These are phyloP conservation scores for Aspergillus quadrilineatus DNA, from an alignment of 2,329 filamentous ascomycete species.

Conservation along the genomic window DNA sequence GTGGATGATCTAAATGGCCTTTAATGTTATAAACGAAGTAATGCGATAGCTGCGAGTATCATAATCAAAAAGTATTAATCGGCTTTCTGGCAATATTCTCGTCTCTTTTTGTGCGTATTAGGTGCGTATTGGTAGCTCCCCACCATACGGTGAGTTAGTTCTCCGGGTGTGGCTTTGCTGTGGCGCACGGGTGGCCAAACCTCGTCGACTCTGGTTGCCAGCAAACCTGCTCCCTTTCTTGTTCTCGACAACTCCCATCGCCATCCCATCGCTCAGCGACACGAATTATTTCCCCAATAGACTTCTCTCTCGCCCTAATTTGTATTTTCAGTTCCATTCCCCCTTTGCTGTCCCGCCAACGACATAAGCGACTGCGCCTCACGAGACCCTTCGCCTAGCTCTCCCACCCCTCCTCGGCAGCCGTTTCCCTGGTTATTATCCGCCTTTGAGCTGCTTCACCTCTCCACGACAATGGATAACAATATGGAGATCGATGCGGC, in stretches of 20 bases:
- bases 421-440: slow-evolving; percentile 15
- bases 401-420: slow-evolving; percentile 26
- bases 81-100: neutral
- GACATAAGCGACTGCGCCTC: slow-evolving; percentile 24
- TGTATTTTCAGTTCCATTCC: slow-evolving; percentile 5
- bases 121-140: neutral
- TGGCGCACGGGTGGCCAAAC: slow-evolving; percentile 22
- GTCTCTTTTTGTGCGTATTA: neutral
- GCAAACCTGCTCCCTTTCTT: slow-evolving; percentile 17
- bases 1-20: neutral
- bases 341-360: slow-evolving; percentile 13
- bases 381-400: slow-evolving; percentile 34
- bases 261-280: slow-evolving; percentile 11
- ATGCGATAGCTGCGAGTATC: neutral
- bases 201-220: slow-evolving; percentile 16
- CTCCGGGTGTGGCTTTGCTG: slow-evolving; percentile 16
- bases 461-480: slow-evolving; percentile 70
- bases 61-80: too few relatives aligned
- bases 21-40: neutral
- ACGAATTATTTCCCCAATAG: slow-evolving; percentile 5
- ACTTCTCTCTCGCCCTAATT: slow-evolving; percentile 10
- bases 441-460: slow-evolving; percentile 9
- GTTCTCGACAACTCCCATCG: slow-evolving; percentile 9
- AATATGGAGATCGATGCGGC: slow-evolving; percentile 96
- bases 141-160: neutral